Conservation (phyloP, 2,329 filamentous ascomycete genomes). For the Tolypocladium pustulatum region DNA sequence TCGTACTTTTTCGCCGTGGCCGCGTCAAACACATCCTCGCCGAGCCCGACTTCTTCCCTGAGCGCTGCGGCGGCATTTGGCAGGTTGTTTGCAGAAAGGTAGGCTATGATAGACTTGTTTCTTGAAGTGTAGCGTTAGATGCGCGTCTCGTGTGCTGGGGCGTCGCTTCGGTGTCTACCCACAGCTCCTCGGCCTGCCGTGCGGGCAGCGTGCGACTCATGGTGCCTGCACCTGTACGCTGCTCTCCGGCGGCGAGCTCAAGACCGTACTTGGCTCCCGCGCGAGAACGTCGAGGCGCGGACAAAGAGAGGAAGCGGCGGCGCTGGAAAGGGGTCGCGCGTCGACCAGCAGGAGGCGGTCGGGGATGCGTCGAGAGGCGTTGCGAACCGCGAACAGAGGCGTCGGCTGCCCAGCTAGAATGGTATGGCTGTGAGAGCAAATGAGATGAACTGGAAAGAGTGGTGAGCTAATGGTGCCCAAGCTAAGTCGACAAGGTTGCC, state of each 20-base stretch:
- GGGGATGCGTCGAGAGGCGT: neutral
- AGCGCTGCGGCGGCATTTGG: constrained; percentile 59
- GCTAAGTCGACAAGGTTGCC: neutral
- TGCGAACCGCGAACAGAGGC: neutral
- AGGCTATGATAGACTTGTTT: constrained; percentile 90
- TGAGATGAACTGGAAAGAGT: neutral
- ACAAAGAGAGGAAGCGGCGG: neutral
- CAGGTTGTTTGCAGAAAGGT: constrained; percentile 66
- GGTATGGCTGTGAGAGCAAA: neutral
- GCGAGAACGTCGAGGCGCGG: neutral
- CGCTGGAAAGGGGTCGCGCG: neutral
- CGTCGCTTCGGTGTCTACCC: constrained; percentile 26
- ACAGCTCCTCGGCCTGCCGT: constrained; percentile 84
- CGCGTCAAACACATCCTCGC: constrained; percentile 62
- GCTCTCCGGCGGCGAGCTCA: constrained; percentile 1
- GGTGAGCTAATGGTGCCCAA: neutral
- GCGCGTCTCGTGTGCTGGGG: neutral
- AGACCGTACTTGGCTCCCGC: neutral
- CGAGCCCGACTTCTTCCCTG: constrained; percentile 65
- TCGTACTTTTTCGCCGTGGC: constrained; percentile 89
- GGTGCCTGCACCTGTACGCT: constrained; percentile 7
- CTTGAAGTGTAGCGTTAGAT: constrained; percentile 30
- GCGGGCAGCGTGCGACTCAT: constrained; percentile 70
- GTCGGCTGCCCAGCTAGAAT: neutral
- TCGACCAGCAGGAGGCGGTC: neutral